These are phyloP conservation scores for Brassica juncea DNA, from an alignment of 345 rosid species.

Conservation along the genomic window DNA sequence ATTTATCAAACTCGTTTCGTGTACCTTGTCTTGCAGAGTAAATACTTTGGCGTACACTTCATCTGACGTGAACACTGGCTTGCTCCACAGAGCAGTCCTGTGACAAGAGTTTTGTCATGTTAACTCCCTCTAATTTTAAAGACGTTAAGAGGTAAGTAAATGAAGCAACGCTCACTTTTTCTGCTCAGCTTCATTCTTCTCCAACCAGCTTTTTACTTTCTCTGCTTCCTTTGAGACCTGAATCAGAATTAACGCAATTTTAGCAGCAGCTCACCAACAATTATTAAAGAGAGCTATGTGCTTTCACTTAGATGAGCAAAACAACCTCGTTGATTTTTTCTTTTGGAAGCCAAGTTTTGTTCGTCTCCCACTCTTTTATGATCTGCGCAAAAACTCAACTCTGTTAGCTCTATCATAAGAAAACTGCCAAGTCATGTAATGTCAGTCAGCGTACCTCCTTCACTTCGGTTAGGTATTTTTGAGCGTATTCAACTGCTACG, in stretches of 20 bases:
- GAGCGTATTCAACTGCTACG: neutral
- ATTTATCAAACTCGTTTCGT: neutral
- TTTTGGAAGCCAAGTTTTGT: neutral
- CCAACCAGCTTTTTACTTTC: constrained; percentile 78
- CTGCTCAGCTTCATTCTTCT: constrained; percentile 81
- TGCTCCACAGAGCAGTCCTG: constrained; percentile 63
- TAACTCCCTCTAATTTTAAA: neutral
- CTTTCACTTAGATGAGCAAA: constrained; percentile 6
- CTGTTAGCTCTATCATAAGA: neutral
- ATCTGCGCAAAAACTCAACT: neutral
- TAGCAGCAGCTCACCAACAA: neutral
- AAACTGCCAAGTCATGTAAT: neutral
- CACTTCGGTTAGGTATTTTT: neutral
- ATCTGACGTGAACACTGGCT: constrained; percentile 74
- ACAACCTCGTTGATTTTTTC: constrained; percentile 73
- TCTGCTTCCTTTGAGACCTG: constrained; percentile 69
- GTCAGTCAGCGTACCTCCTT: neutral
- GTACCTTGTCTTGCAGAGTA: constrained; percentile 79
- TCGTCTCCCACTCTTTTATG: neutral
- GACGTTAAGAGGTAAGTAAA: neutral
- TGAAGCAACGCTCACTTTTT: constrained; percentile 54
- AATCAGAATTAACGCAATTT: neutral
- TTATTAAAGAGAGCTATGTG: neutral
- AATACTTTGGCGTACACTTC: constrained; percentile 67
- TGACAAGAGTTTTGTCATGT: constrained; percentile 9